Conservation (phyloP, 2,329 filamentous ascomycete genomes). For the Stachybotrys chartarum region DNA sequence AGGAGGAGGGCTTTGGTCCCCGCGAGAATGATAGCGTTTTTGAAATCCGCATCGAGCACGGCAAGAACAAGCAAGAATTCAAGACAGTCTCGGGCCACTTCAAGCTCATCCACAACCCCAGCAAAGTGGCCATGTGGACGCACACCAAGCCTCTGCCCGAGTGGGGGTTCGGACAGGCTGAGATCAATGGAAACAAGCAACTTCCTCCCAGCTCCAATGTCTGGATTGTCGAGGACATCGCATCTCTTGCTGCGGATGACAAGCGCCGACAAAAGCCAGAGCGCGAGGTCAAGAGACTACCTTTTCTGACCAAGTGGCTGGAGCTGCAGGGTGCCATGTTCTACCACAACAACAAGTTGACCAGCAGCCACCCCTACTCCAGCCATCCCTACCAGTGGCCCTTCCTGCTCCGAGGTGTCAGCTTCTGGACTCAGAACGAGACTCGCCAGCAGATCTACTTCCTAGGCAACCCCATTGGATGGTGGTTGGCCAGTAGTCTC, state of each 20-base stretch:
- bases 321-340: slow-evolving; percentile 98
- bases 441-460: slow-evolving; percentile 98
- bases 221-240: slow-evolving; percentile 88
- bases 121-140: slow-evolving; percentile 99
- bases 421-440: slow-evolving; percentile 97
- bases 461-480: slow-evolving; percentile 90
- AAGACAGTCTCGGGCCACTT: slow-evolving; percentile 88
- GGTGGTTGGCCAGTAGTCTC: slow-evolving; percentile 92
- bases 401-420: slow-evolving; percentile 92
- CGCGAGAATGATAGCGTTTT: slow-evolving; percentile 88
- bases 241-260: slow-evolving; percentile 66
- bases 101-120: slow-evolving; percentile 90
- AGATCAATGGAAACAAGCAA: slow-evolving; percentile 99
- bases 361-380: slow-evolving; percentile 92
- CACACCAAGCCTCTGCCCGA: slow-evolving; percentile 92
- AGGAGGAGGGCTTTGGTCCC: slow-evolving; percentile 64
- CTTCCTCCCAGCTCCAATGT: slow-evolving; percentile 82
- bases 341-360: slow-evolving; percentile 97
- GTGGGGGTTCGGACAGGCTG: slow-evolving; percentile 94
- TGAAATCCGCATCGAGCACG: slow-evolving; percentile 82
- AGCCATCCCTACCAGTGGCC: slow-evolving; percentile 97
- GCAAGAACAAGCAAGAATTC: slow-evolving; percentile 75
- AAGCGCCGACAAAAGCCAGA: slow-evolving; percentile 68
- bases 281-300: slow-evolving; percentile 72
- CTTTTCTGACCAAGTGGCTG: slow-evolving; percentile 91